Conservation (phyloP, 345 rosid genomes). For the Corchorus olitorius region DNA sequence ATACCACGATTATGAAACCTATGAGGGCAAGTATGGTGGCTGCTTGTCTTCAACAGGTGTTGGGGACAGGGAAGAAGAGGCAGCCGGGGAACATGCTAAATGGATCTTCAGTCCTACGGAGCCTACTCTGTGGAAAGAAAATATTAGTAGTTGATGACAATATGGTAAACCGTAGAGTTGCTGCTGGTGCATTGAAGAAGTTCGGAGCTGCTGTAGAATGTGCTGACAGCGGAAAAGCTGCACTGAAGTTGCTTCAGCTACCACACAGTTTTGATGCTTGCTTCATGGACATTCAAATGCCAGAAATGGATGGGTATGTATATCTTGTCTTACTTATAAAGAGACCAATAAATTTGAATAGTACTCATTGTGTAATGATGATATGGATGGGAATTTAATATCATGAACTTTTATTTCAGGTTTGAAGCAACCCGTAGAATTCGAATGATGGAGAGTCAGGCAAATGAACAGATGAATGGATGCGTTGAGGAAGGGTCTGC, state of each 20-base stretch:
- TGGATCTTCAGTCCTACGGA: slow-evolving; percentile 51
- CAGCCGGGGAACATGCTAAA: slow-evolving; percentile 43
- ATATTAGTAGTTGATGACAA: slow-evolving; percentile 97
- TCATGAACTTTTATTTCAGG: slow-evolving; percentile 38
- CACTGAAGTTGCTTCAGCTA: slow-evolving; percentile 66
- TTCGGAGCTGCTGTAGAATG: slow-evolving; percentile 92
- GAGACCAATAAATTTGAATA: slow-evolving; percentile 1
- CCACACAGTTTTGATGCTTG: slow-evolving; percentile 93
- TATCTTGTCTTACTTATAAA: not conserved
- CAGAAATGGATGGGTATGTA: slow-evolving; percentile 97
- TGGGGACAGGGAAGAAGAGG: slow-evolving; percentile 67
- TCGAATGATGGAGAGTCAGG: slow-evolving; percentile 73
- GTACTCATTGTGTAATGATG: not conserved
- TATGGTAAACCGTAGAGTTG: slow-evolving; percentile 83
- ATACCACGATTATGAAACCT: slow-evolving; percentile 92
- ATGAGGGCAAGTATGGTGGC: slow-evolving; percentile 94
- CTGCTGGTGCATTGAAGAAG: slow-evolving; percentile 93
- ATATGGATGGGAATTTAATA: not conserved
- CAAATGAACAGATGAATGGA: slow-evolving; percentile 50
- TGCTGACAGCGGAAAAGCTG: slow-evolving; percentile 83
- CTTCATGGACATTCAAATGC: slow-evolving; percentile 99
- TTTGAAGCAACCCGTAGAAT: slow-evolving; percentile 88
- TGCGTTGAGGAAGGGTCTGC: slow-evolving; percentile 25
- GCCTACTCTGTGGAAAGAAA: slow-evolving; percentile 72
- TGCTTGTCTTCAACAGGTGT: slow-evolving; percentile 88